These are phyloP conservation scores for Populus hybrid DNA, from an alignment of 441 rosid species.

Conservation along the genomic window DNA sequence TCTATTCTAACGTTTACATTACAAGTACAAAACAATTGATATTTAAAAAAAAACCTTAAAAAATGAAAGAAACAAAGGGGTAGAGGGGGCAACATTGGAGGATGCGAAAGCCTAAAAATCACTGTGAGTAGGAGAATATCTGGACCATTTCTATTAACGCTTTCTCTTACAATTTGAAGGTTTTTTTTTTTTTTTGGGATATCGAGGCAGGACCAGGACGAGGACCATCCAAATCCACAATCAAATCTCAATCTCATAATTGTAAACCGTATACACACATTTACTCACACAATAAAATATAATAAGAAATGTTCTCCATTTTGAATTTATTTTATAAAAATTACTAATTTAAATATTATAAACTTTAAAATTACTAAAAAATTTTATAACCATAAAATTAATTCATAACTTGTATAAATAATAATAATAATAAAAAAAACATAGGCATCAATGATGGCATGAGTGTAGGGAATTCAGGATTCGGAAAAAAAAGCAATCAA, in stretches of 20 bases:
- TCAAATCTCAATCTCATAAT: conserved; percentile 24
- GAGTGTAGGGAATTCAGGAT: not conserved
- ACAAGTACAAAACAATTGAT: too few species aligned
- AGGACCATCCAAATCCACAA: conserved; percentile 7
- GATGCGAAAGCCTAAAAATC: not conserved
- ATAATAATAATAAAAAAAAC: not conserved
- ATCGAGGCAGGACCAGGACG: not conserved
- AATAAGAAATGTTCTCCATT: too few species aligned
- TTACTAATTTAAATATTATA: too few species aligned
- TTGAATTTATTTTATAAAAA: too few species aligned
- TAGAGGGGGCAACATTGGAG: not conserved
- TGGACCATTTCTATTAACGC: not conserved
- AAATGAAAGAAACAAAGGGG: not conserved
- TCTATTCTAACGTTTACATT: too few species aligned
- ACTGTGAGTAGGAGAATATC: conserved; percentile 2
- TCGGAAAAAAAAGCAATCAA: conserved; percentile 6
- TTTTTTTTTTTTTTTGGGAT: not conserved
- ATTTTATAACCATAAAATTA: too few species aligned
- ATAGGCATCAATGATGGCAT: conserved; percentile 8
- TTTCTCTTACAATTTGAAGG: too few species aligned
- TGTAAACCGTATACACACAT: not conserved
- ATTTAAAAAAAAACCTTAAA: too few species aligned
- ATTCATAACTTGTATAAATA: too few species aligned
- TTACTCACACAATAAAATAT: too few species aligned
- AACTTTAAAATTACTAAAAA: too few species aligned